Evolutionary conservation across 2,329 filamentous ascomycete genomes (phyloP).

Genomic region (Furcasterigmium furcatum): DNA sequence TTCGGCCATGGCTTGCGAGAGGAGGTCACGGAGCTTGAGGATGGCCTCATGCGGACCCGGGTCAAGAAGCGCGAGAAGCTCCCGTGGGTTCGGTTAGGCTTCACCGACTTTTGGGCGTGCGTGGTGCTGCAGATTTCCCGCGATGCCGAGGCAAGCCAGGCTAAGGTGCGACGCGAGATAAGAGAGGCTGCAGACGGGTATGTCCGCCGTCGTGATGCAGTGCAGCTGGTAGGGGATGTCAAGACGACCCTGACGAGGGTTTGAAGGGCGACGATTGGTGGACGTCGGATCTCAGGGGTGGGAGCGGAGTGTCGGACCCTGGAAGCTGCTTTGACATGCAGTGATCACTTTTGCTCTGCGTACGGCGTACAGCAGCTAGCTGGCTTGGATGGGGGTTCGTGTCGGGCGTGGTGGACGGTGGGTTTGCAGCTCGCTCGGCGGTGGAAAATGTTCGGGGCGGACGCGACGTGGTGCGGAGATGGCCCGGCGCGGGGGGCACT

Average conservation of each 20-base stretch:
- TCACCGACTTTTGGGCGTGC: neutral
- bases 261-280: neutral
- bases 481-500: no score
- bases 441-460: neutral
- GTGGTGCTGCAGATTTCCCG: neutral
- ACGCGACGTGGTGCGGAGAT: neutral
- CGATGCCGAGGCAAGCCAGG: neutral
- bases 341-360: no score
- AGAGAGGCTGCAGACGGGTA: no score
- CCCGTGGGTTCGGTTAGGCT: neutral
- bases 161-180: neutral
- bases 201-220: neutral
- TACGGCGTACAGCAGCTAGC: neutral
- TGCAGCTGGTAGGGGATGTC: neutral
- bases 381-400: neutral
- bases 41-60: neutral
- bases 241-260: no score
- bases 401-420: neutral
- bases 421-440: neutral
- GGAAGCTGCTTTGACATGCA: neutral
- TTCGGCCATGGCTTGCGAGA: conserved; percentile 13
- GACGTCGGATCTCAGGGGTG: neutral
- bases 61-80: no score
- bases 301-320: neutral
- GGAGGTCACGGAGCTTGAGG: neutral